phyloP scores from a whole-genome alignment of 192 early-diverging fungal species.

The Podila minutissima region DNA sequence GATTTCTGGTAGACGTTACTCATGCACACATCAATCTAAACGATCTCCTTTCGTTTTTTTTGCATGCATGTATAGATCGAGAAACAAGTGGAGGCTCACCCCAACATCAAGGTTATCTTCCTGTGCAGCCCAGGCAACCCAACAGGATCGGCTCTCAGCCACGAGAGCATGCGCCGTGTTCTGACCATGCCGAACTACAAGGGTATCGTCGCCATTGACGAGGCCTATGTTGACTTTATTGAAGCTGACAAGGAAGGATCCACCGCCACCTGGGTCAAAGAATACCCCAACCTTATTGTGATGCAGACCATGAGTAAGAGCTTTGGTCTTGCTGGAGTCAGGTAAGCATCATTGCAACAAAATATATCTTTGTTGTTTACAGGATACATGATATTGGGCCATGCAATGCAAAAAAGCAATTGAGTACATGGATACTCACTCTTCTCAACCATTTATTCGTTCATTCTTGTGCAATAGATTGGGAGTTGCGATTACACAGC shows the following conservation, averaged over 20 bases:
- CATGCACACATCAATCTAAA: neutral
- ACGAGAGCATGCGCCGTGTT: slow-evolving; percentile 73
- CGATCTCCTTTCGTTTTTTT: neutral
- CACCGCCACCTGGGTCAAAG: slow-evolving; percentile 77
- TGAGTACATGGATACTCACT: neutral
- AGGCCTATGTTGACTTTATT: slow-evolving; percentile 98
- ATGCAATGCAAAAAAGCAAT: neutral
- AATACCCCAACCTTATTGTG: slow-evolving; percentile 95
- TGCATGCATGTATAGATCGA: slow-evolving; percentile 60
- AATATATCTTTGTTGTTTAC: neutral
- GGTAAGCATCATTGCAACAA: slow-evolving; percentile 55
- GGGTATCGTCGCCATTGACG: slow-evolving; percentile 97
- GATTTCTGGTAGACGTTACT: neutral
- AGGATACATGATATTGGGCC: too few relatives aligned
- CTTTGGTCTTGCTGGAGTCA: slow-evolving; percentile 97
- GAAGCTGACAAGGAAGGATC: slow-evolving; percentile 69
- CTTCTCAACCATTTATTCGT: slow-evolving; percentile 3
- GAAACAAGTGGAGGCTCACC: slow-evolving; percentile 69
- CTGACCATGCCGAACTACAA: slow-evolving; percentile 75
- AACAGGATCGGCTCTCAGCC: slow-evolving; percentile 84
- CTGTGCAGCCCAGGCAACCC: slow-evolving; percentile 99
- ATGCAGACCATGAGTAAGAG: slow-evolving; percentile 98
- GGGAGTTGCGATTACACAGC: slow-evolving; percentile 85
- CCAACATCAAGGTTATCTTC: slow-evolving; percentile 90
- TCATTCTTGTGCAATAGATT: slow-evolving; percentile 58